Evolutionary conservation across 164 flowering plant genomes (phyloP).

Genomic region (grape (Vitis vinifera)): ASM3070453v1 NC_081806.1:1951001-1951500

Average conservation of each 20-base stretch:
- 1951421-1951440: constrained; percentile 11
- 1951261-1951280: not conserved
- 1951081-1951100: not conserved
- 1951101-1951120: constrained; percentile 90
- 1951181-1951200: constrained; percentile 83
- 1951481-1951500: constrained; percentile 88
- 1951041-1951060: not conserved
- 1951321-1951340: too few relatives aligned
- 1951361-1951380: not conserved
- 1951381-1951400: not conserved
- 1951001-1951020: too few relatives aligned
- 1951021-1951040: not conserved
- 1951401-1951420: not conserved
- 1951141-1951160: constrained; percentile 69
- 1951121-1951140: constrained; percentile 82
- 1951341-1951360: too few relatives aligned
- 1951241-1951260: too few relatives aligned
- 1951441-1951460: constrained; percentile 84
- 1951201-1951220: constrained; percentile 74
- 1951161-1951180: constrained; percentile 58
- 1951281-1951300: not conserved
- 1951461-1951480: constrained; percentile 80
- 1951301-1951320: too few relatives aligned
- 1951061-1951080: too few relatives aligned
- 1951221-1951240: constrained; percentile 47